Conservation (phyloP, 441 rosid genomes). For the Sinapis alba region DNA sequence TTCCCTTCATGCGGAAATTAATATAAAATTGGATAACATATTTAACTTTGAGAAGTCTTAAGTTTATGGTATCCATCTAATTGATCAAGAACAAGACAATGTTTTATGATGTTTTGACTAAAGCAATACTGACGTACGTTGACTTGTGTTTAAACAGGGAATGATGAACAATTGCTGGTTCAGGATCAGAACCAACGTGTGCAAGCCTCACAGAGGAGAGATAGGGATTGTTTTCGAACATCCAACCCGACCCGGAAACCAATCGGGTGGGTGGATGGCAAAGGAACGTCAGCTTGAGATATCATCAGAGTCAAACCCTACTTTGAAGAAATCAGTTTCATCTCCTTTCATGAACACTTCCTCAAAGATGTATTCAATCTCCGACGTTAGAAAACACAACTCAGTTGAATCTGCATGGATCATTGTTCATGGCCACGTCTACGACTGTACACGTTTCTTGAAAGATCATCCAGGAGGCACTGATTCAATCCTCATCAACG, state of each 20-base stretch:
- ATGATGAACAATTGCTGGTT: slow-evolving; percentile 99
- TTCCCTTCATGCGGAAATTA: slow-evolving; percentile 25
- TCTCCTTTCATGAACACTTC: slow-evolving; percentile 88
- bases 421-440: slow-evolving; percentile 85
- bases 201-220: slow-evolving; percentile 84
- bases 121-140: slow-evolving; percentile 9
- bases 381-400: slow-evolving; percentile 78
- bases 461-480: slow-evolving; percentile 92
- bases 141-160: slow-evolving; percentile 55
- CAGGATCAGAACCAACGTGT: slow-evolving; percentile 70
- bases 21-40: not conserved
- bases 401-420: slow-evolving; percentile 83
- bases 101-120: slow-evolving; percentile 16
- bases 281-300: slow-evolving; percentile 69
- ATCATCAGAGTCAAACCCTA: slow-evolving; percentile 47
- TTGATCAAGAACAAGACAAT: not conserved
- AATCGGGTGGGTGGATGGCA: slow-evolving; percentile 97
- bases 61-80: slow-evolving; percentile 21
- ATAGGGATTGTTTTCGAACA: slow-evolving; percentile 87
- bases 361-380: slow-evolving; percentile 55
- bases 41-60: not conserved
- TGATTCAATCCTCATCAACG: slow-evolving; percentile 81
- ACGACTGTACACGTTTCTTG: slow-evolving; percentile 86
- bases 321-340: slow-evolving; percentile 77
- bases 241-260: slow-evolving; percentile 90